Conservation (phyloP, 768 basidiomycete genomes). For the Amanita inopinata region DNA sequence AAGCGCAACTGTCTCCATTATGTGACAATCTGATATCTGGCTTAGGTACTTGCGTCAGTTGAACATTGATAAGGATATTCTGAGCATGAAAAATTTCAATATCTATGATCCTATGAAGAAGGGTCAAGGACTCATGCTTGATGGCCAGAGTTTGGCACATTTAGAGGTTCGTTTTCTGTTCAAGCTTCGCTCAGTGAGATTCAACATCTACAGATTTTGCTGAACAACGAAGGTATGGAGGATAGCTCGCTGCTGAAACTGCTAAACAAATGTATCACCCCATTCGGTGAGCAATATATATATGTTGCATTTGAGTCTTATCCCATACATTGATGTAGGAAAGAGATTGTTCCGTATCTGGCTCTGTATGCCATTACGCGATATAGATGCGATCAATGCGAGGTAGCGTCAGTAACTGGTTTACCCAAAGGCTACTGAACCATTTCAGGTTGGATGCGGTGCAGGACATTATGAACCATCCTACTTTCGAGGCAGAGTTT, state of each 20-base stretch:
- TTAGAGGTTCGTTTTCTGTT: slow-evolving; percentile 53
- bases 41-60: slow-evolving; percentile 78
- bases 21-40: slow-evolving; percentile 14
- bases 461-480: slow-evolving; percentile 77
- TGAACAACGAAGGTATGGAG: slow-evolving; percentile 90
- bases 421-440: neutral
- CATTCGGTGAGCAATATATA: slow-evolving; percentile 57
- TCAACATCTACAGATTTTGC: slow-evolving; percentile 44
- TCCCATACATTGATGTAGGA: slow-evolving; percentile 33
- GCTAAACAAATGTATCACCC: slow-evolving; percentile 77
- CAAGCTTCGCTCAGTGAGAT: neutral
- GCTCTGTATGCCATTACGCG: slow-evolving; percentile 87
- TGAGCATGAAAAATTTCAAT: slow-evolving; percentile 97
- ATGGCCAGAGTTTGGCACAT: slow-evolving; percentile 93
- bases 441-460: slow-evolving; percentile 82
- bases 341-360: slow-evolving; percentile 95
- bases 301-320: neutral
- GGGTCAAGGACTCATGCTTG: slow-evolving; percentile 78
- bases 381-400: slow-evolving; percentile 78
- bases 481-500: slow-evolving; percentile 70
- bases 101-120: slow-evolving; percentile 91
- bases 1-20: slow-evolving; percentile 16
- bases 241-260: slow-evolving; percentile 85
- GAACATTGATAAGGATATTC: slow-evolving; percentile 91
- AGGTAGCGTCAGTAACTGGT: slow-evolving; percentile 35